phyloP scores from a whole-genome alignment of 768 basidiomycete species.

The Podaxis sp. region DNA sequence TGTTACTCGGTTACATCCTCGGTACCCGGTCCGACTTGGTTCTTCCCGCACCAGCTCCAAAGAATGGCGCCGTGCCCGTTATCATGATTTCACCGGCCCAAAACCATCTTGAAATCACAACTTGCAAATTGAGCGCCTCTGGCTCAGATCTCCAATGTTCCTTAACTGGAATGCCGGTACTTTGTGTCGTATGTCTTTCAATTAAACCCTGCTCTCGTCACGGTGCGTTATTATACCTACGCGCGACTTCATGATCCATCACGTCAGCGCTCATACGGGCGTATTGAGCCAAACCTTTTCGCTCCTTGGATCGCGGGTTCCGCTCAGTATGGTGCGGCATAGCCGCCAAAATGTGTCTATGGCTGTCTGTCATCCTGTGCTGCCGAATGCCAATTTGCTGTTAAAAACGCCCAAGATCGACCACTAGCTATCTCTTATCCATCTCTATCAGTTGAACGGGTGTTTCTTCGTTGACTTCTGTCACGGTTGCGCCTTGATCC shows the following conservation, averaged over 20 bases:
- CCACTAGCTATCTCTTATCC: conserved; percentile 10
- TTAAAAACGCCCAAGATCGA: not conserved
- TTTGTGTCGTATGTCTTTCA: not conserved
- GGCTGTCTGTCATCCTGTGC: not conserved
- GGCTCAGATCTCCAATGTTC: not conserved
- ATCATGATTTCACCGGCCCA: conserved; percentile 3
- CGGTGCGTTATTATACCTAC: not conserved
- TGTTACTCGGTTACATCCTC: conserved; percentile 4
- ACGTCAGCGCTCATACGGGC: conserved; percentile 20
- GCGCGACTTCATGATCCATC: conserved; percentile 20
- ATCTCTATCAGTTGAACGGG: conserved; percentile 7
- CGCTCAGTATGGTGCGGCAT: not conserved
- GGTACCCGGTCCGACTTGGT: conserved; percentile 8
- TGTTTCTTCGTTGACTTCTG: not conserved
- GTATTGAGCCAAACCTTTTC: conserved; percentile 12
- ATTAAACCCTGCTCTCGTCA: not conserved
- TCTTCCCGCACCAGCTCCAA: not conserved
- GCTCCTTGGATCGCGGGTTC: not conserved
- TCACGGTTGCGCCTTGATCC: not conserved
- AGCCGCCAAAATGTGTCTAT: not conserved
- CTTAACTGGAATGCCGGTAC: not conserved
- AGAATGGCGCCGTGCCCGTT: not conserved
- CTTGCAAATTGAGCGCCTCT: not conserved
- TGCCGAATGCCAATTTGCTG: not conserved
- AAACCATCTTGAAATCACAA: not conserved